Evolutionary conservation across 768 basidiomycete species (phyloP).

Genomic region (Galerina sulciceps): DNA sequence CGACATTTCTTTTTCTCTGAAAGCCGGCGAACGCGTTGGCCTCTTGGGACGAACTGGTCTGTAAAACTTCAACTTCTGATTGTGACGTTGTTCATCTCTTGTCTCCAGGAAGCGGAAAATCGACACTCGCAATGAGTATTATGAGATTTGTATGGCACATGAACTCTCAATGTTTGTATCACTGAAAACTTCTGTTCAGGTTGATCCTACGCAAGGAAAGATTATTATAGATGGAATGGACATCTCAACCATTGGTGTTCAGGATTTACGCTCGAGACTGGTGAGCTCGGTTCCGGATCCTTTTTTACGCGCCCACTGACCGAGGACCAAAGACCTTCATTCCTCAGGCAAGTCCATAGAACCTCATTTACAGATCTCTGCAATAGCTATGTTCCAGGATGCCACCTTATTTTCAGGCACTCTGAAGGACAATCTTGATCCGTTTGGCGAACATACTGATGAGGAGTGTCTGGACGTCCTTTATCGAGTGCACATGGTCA

Average conservation of each 20-base stretch:
- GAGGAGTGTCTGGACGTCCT: slow-evolving; percentile 81
- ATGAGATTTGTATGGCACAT: slow-evolving; percentile 68
- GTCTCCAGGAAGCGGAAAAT: slow-evolving; percentile 73
- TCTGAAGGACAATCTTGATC: slow-evolving; percentile 79
- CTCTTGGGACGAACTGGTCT: slow-evolving; percentile 78
- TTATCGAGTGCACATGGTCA: slow-evolving; percentile 78
- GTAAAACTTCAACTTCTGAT: slow-evolving; percentile 20
- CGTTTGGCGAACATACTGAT: slow-evolving; percentile 79
- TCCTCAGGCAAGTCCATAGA: slow-evolving; percentile 49
- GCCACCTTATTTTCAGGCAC: slow-evolving; percentile 83
- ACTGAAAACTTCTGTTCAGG: slow-evolving; percentile 36
- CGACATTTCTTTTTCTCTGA: slow-evolving; percentile 72
- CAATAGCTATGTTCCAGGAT: slow-evolving; percentile 40
- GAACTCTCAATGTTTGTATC: neutral
- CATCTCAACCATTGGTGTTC: slow-evolving; percentile 81
- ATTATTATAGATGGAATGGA: slow-evolving; percentile 90
- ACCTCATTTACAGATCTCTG: slow-evolving; percentile 54
- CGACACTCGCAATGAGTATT: slow-evolving; percentile 84
- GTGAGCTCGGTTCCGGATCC: slow-evolving; percentile 39
- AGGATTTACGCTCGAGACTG: slow-evolving; percentile 79
- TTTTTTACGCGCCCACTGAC: slow-evolving; percentile 5
- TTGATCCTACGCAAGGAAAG: slow-evolving; percentile 74
- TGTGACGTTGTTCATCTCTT: slow-evolving; percentile 25
- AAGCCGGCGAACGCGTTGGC: slow-evolving; percentile 81
- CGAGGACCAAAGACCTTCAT: slow-evolving; percentile 72